Evolutionary conservation across 306 rosid genomes (phyloP), one percentile per base, ranked within the genome.

Genomic region (Gillenia trifoliata): DNA sequence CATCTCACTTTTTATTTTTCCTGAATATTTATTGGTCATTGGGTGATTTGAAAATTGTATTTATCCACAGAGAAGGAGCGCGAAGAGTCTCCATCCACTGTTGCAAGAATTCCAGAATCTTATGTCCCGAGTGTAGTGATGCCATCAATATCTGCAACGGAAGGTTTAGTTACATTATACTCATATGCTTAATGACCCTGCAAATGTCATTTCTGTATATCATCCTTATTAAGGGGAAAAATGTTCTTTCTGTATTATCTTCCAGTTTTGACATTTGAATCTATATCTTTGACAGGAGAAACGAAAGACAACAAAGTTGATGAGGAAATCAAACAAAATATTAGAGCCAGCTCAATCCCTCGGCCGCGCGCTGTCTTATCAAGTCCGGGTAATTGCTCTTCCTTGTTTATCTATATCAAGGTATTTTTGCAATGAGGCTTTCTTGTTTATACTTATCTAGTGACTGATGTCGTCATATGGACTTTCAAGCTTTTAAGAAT

Each of bases 331-430:
- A 87, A 52, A 80, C 79, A 82, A 47, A 82, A 85, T 69, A 83
- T 77, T 63, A 83, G 91, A 83, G 92, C 87, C 55, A 55, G 85
- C 72, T 50, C 90, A 17, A 80, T 91, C 65, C 96, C 86, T 40
- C 91, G 83, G 31, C 98, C 98, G 1, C 96, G 98, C 11, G 98
- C 96, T 41, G 89, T 91, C 72, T 64, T 93, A 75, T 93, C 98
- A 59, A 93, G 98, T 83, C 94, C 96, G 41, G 89, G 98, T 93
- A 88, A 81, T 68, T 61, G 36, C 52, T 33, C 3, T 28, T 56
- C 19, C 25, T 34, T 45, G 22, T 56, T 12, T 4, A 23, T 71
- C 38, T 22, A 11, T 29, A 22, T 36, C 31, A 31, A 33, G 31
- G 47, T 33, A 30, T 29, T 70, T 70, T 11, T 70, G 63, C 30